phyloP scores from a whole-genome alignment of 2,329 filamentous ascomycete species.

The Ophiocordyceps unilateralis region DNA sequence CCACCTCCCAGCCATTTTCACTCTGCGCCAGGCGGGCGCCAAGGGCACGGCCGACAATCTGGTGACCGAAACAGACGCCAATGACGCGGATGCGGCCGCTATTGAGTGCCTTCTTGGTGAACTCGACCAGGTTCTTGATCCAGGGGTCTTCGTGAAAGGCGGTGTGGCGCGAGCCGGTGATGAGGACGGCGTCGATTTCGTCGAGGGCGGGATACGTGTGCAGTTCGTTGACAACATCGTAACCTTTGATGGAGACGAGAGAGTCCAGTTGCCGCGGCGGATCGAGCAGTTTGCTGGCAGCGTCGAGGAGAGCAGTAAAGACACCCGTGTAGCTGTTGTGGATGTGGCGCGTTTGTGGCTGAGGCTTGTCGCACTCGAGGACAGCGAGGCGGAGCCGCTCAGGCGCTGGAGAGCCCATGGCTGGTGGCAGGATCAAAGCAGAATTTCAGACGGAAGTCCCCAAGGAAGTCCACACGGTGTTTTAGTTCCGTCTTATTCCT shows the following conservation, averaged over 20 bases:
- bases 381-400: slow-evolving; percentile 62
- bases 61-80: slow-evolving; percentile 31
- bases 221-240: slow-evolving; percentile 51
- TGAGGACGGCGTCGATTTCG: slow-evolving; percentile 63
- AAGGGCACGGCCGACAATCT: slow-evolving; percentile 26
- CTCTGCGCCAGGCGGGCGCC: slow-evolving; percentile 19
- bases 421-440: background rate
- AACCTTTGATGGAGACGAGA: slow-evolving; percentile 42
- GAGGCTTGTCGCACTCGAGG: slow-evolving; percentile 72
- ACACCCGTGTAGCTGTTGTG: slow-evolving; percentile 60
- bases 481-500: too few relatives aligned
- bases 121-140: slow-evolving; percentile 25
- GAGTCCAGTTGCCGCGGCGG: slow-evolving; percentile 22
- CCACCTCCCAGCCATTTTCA: slow-evolving; percentile 26
- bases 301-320: slow-evolving; percentile 42
- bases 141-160: slow-evolving; percentile 25
- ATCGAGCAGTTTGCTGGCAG: slow-evolving; percentile 30
- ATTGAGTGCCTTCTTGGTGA: slow-evolving; percentile 14
- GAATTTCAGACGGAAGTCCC: too few relatives aligned
- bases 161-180: slow-evolving; percentile 54
- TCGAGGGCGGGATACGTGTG: slow-evolving; percentile 55
- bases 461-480: too few relatives aligned
- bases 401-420: slow-evolving; percentile 2
- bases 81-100: slow-evolving; percentile 42
- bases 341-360: slow-evolving; percentile 41